Base-by-base conservation (phyloP, 257 asterid genomes). In the Petunia axillaris region DNA sequence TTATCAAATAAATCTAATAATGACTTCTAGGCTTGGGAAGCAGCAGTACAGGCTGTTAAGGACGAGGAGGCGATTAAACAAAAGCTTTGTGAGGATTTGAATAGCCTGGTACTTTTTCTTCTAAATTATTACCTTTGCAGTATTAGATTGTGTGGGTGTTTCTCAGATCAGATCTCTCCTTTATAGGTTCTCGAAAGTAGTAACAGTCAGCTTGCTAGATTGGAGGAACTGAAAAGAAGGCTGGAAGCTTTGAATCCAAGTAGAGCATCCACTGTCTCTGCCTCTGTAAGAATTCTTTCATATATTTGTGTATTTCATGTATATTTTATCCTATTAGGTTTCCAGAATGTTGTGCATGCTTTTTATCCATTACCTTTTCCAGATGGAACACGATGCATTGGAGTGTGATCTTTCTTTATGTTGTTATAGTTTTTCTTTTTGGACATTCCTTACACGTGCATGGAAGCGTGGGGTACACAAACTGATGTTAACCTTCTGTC, bases 221-320 rank as follows among this genome's bases (percentile, higher is more conserved):
- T 95, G 82, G 97, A 91, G 86, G 99, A 95, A 79, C 73, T 95
- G 89, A 95, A 95, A 87, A 93, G 91, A 79, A 92, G 98, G 85
- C 86, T 95, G 82, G 97, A 91, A 82, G 93, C 97, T 75, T 73
- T 95, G 82, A 95, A 95, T 80, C 99, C 98, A 60, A 89, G 88
- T 86, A 90, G 95, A 91, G 81, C 94, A 15, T 90, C 97, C 75
- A 60, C 84, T 14, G 68, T 78, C 64, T 70, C 48, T 71, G 64
- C 89, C 68, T 59, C 84, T 82, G 98, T 95, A 84, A 82, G 97
- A 58, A 75, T 73, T 64, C 37, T 68, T 78, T 83, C 64, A 70
- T 43, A n/a, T 68, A 55, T 70, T 14, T 55, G 57, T 71, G 62
- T 35, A 71, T 35, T 50, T 3, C 48, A 11, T 48, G 4, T 7